A percentile compares a stretch with the other conserved stretches of the same genome.
phyloP scores from a whole-genome alignment of 768 basidiomycete species.

The Coprinopsis sp. region DNA sequence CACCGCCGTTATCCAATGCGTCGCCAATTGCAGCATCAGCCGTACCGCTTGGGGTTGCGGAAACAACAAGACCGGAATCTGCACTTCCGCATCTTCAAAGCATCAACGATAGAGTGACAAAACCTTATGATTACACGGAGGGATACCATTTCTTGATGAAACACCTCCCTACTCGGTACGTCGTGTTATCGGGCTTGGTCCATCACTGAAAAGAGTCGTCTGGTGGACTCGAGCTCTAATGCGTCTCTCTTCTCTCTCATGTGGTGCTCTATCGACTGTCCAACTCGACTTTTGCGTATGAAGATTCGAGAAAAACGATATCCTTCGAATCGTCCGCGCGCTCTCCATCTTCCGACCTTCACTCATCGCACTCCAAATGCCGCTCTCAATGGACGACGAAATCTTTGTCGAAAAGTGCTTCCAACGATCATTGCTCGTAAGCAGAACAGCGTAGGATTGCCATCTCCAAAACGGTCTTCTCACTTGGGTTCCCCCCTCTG shows the following conservation, averaged over 20 bases:
- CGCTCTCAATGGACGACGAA: constrained; percentile 92
- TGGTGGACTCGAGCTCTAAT: constrained; percentile 41
- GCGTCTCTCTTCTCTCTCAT: constrained; percentile 23
- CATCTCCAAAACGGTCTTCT: constrained; percentile 8
- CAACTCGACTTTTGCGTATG: constrained; percentile 14
- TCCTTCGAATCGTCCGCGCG: constrained; percentile 89
- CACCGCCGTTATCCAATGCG: constrained; percentile 34
- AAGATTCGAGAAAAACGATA: constrained; percentile 96
- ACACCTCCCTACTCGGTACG: constrained; percentile 78
- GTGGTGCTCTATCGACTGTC: constrained; percentile 13
- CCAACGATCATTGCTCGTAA: constrained; percentile 84
- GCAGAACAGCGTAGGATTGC: constrained; percentile 12
- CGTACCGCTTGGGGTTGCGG: constrained; percentile 34
- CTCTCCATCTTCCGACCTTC: constrained; percentile 95
- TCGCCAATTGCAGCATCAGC: constrained; percentile 39
- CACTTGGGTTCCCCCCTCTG: too few species aligned
- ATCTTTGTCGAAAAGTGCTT: constrained; percentile 95
- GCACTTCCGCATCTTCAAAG: constrained; percentile 43
- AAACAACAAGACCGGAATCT: constrained; percentile 25
- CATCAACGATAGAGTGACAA: constrained; percentile 62
- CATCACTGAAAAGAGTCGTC: constrained; percentile 37
- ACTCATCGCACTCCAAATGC: constrained; percentile 97
- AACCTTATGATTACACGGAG: constrained; percentile 92
- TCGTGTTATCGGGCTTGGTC: constrained; percentile 32
- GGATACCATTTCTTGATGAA: constrained; percentile 97